Base-by-base conservation (phyloP, 75 land plant genomes). In the Picea glauca region DNA sequence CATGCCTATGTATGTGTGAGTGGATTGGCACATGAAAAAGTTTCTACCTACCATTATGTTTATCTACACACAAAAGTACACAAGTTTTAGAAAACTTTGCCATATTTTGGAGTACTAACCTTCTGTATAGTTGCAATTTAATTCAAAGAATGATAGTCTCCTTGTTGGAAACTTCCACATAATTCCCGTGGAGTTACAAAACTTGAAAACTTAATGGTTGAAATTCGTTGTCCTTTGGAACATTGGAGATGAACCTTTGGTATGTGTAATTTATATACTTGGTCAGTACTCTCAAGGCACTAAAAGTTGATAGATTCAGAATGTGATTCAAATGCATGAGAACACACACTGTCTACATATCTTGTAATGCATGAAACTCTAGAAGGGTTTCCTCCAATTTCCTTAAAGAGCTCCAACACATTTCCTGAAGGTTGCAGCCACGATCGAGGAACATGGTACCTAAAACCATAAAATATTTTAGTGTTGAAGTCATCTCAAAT, bases 171-270 rank as follows among this genome's bases (percentile, higher is more conserved):
- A 26, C 26, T 26, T 26, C 26, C 26, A 26, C 26, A 26, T 26
- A 26, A 26, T 26, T 0, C 26, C 26, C 0, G 26, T 26, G 26
- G 26, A 26, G 26, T 26, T 26, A 26, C 98, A 75, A 85, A 95
- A 80, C 98, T 95, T 20, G 98, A 95, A 83, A 95, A 95, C 54
- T 84, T 91, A 31, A 95, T 91, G 57, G 79, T 65, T 13, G 95
- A 78, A 23, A 93, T 95, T 17, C 73, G 33, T 70, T 93, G 92
- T 21, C 95, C 92, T 17, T 76, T 26, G 26, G 26, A 60, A 3
- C 98, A 95, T 9, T 83, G 85, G 26, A 95, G 82, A 46, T 85
- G 83, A 61, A 92, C 78, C 68, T 78, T 84, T 8, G 92, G 80
- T 77, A 70, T 23, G 67, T 80, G 84, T 77, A 84, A 38, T 78